These are phyloP conservation scores for Candida silvicultrix DNA, from an alignment of 805 yeast genomes.

Conservation along the genomic window DNA sequence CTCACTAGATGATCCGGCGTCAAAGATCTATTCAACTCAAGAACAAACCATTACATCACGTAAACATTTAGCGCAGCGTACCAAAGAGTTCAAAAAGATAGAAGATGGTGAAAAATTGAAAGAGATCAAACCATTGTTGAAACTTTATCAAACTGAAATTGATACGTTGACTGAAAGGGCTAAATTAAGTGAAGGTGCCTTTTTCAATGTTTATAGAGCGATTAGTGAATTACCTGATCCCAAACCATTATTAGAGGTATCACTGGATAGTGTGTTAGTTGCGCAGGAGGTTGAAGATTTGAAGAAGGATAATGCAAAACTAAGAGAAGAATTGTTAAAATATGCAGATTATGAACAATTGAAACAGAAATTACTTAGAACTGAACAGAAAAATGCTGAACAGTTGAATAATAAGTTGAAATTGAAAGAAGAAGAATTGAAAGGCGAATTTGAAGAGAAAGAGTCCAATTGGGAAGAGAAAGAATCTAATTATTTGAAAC, in stretches of 20 bases:
- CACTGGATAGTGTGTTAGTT: constrained; percentile 56
- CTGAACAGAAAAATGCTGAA: constrained; percentile 57
- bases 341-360: constrained; percentile 77
- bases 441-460: constrained; percentile 65
- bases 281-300: constrained; percentile 46
- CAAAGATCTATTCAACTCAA: constrained; percentile 67
- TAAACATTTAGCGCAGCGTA: constrained; percentile 70
- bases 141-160: constrained; percentile 80
- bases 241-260: constrained; percentile 64
- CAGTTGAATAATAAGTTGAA: constrained; percentile 45
- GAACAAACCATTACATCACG: constrained; percentile 61
- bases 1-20: constrained; percentile 66
- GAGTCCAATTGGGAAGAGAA: constrained; percentile 60
- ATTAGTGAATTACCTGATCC: constrained; percentile 95
- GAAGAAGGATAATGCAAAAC: constrained; percentile 40
- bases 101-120: constrained; percentile 59
- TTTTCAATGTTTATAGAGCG: constrained; percentile 67
- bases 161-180: constrained; percentile 76
- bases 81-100: constrained; percentile 80
- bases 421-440: constrained; percentile 71
- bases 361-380: constrained; percentile 51
- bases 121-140: constrained; percentile 61
- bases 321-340: constrained; percentile 54
- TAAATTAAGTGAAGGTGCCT: constrained; percentile 64
- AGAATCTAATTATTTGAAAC: constrained; percentile 45